Evolutionary conservation across 192 early-diverging fungal genomes (phyloP).

Genomic region (Coemansia furcata): DNA sequence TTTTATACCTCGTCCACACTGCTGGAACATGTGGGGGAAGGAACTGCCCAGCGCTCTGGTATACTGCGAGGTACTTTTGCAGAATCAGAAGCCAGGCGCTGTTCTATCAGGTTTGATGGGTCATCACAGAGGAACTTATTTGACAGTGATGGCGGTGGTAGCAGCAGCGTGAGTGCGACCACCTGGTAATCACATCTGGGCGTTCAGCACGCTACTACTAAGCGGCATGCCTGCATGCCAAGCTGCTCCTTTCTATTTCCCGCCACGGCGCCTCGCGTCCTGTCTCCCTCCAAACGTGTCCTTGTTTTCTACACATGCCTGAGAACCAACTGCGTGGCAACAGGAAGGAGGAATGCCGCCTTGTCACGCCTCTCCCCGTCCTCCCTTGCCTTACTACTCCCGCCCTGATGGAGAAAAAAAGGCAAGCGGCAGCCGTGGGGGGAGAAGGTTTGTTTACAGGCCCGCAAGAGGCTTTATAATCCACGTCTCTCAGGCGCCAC

Average conservation of each 20-base stretch:
- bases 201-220: not conserved
- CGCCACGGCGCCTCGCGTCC: not conserved
- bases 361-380: constrained; percentile 3
- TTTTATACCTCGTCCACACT: not conserved
- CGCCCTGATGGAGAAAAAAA: constrained; percentile 4
- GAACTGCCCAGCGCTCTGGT: not conserved
- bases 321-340: not conserved
- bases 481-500: not conserved
- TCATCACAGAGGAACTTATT: not conserved
- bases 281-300: not conserved
- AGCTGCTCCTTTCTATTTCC: not conserved
- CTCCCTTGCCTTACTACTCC: not conserved
- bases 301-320: not conserved
- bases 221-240: not conserved
- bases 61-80: not conserved
- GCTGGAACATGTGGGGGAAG: not conserved
- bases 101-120: not conserved
- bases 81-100: not conserved
- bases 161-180: not conserved
- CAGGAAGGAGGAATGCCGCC: not conserved
- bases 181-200: not conserved
- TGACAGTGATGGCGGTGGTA: not conserved
- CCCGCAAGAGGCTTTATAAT: not conserved
- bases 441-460: not conserved
- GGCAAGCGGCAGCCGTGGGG: not conserved